A percentile compares a stretch with the other conserved stretches of the same genome.
These are phyloP conservation scores for Tetrapisispora taiwanensis DNA, from an alignment of 805 yeast genomes.

Conservation along the genomic window DNA sequence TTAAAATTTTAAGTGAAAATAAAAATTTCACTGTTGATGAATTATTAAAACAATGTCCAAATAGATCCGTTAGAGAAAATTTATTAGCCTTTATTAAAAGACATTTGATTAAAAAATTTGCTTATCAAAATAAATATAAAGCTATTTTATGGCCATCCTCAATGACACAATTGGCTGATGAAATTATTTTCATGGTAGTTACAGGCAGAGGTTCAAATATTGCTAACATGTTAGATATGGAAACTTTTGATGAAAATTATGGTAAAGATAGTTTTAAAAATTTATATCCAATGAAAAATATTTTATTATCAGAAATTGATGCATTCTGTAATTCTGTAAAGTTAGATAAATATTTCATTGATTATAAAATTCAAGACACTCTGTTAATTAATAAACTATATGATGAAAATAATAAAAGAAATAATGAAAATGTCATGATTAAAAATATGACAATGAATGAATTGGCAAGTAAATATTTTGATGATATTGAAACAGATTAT, in stretches of 20 bases:
- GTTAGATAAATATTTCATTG: conserved; percentile 29
- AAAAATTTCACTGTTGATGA: conserved; percentile 3
- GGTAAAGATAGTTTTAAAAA: conserved; percentile 32
- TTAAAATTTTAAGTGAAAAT: not conserved
- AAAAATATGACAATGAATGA: conserved; percentile 77
- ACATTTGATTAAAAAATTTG: conserved; percentile 39
- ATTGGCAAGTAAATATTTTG: conserved; percentile 63
- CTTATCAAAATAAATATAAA: conserved; percentile 36
- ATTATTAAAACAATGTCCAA: conserved; percentile 25
- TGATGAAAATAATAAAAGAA: conserved; percentile 22
- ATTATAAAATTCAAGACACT: conserved; percentile 14
- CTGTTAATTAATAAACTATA: conserved; percentile 15
- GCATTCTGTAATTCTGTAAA: conserved; percentile 35
- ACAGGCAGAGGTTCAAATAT: conserved; percentile 77
- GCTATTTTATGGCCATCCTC: conserved; percentile 63
- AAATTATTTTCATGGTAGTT: conserved; percentile 66
- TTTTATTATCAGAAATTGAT: conserved; percentile 55
- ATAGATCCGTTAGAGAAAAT: conserved; percentile 60
- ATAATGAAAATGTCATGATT: conserved; percentile 15
- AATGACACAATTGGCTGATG: conserved; percentile 76
- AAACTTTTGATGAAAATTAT: conserved; percentile 22
- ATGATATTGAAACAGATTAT: conserved; percentile 61
- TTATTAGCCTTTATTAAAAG: conserved; percentile 38
- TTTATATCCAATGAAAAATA: conserved; percentile 66
- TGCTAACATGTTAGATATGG: conserved; percentile 42